A percentile compares a stretch with the other conserved stretches of the same genome.
Conservation (phyloP, 768 basidiomycete genomes). For the Suillus discolor region DNA sequence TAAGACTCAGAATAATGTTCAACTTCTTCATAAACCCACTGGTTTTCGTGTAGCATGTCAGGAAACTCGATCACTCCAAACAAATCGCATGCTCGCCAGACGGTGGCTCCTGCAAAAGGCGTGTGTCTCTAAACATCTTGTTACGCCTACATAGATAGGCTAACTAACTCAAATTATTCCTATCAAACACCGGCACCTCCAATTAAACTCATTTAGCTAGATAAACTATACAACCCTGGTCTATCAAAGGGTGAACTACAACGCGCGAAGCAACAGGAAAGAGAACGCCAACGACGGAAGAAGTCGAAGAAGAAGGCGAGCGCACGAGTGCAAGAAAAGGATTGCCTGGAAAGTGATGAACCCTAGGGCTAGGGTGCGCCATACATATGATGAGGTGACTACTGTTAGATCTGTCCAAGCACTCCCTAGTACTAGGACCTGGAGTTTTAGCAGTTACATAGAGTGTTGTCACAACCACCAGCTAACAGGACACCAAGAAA, state of each 20-base stretch:
- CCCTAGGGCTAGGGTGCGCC: not conserved
- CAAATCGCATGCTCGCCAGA: slow-evolving; percentile 80
- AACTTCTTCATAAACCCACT: slow-evolving; percentile 86
- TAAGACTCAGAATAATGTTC: slow-evolving; percentile 92
- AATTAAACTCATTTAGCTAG: slow-evolving; percentile 50
- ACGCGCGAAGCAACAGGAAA: slow-evolving; percentile 73
- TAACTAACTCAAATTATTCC: slow-evolving; percentile 5
- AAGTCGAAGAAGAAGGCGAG: slow-evolving; percentile 73
- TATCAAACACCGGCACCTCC: not conserved
- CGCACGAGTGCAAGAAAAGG: slow-evolving; percentile 21
- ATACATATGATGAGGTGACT: not conserved
- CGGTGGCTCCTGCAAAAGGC: slow-evolving; percentile 76
- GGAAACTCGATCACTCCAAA: slow-evolving; percentile 79
- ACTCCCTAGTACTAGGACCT: not conserved
- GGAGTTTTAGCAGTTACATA: not conserved
- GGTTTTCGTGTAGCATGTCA: slow-evolving; percentile 87
- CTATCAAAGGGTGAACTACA: slow-evolving; percentile 69
- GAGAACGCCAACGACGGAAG: slow-evolving; percentile 73
- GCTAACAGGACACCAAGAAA: not conserved
- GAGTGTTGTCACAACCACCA: too few species aligned
- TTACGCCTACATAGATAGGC: slow-evolving; percentile 21
- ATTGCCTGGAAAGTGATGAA: slow-evolving; percentile 19
- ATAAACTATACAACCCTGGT: slow-evolving; percentile 73
- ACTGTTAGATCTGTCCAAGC: not conserved
- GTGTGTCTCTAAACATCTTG: slow-evolving; percentile 34